Conservation (phyloP, 352 stramenopile genomes). For the Phytopythium ostracodes region DNA sequence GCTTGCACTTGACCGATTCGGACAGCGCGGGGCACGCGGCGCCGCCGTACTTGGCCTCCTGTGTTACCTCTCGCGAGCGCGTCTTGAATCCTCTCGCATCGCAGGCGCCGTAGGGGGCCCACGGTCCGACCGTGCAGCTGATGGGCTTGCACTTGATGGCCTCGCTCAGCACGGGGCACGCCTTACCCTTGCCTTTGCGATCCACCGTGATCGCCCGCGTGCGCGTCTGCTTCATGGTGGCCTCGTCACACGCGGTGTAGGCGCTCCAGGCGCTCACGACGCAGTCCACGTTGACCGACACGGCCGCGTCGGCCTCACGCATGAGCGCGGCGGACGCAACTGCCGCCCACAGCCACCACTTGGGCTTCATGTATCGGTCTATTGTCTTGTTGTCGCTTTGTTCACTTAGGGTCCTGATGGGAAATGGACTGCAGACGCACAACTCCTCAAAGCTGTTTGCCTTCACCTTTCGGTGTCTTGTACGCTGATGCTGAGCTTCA, state of each 20-base stretch:
- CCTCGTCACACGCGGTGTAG: conserved; percentile 31
- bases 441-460: not conserved
- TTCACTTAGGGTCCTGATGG: not conserved
- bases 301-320: not conserved
- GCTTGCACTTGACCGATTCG: conserved; percentile 49
- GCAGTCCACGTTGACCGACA: conserved; percentile 42
- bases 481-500: not conserved
- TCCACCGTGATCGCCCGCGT: conserved; percentile 14
- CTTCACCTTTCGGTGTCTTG: too few relatives aligned
- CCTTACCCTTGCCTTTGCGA: conserved; percentile 21
- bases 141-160: conserved; percentile 40
- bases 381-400: not conserved
- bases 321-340: not conserved
- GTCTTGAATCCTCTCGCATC: conserved; percentile 29
- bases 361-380: not conserved
- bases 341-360: not conserved
- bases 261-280: conserved; percentile 38
- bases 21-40: conserved; percentile 22
- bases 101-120: conserved; percentile 32
- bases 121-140: conserved; percentile 32
- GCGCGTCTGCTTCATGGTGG: conserved; percentile 41
- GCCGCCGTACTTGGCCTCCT: conserved; percentile 22
- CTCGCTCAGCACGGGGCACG: conserved; percentile 30
- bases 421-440: not conserved
- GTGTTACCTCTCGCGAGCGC: conserved; percentile 23